Base-by-base conservation (phyloP, 352 stramenopile genomes). In the Globisporangium nodosum region DNA sequence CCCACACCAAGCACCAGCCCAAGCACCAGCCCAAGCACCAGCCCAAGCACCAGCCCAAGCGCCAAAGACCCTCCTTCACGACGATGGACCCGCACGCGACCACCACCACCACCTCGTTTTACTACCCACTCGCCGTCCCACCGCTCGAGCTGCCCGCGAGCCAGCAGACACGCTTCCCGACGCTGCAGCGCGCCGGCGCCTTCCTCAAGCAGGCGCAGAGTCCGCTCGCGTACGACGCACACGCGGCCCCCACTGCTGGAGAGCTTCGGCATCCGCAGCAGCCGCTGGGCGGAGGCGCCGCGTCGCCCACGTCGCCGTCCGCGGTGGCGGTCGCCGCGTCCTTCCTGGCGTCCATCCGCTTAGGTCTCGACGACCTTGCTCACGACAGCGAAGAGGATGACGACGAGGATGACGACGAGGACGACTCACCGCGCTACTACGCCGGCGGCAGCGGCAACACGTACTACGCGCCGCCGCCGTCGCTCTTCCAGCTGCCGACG, bases 301-400 rank as follows among this genome's bases (percentile, higher is more conserved):
- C 43, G 8, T 52, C 52, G 16, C 58, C 58, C 24, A 60, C 58
- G 16, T 64, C 58, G 15, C 58, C 58, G 20, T 60, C 58, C 18
- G 54, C 58, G 9, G 60, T 66, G 54, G 45, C 43, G 5, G 52
- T 53, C 12, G 31, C 50, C 3, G 24, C 56, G 42, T 63, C 61
- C 45, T 68, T 68, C 45, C 24, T 68, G 27, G 56, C 61, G 35
- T 60, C 61, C 33, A 68, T 68, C 27, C 61, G 61, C 0, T 33
- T 20, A 5, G 61, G 61, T 33, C 57, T 68, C 43, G 49, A 68
- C 49, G 61, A 68, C 21, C 39, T 68, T 31, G 50, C 53, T n/a
- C 35, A 68, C 18, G 56, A 54, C n/a, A 45, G 51, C 46, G 20
- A 51, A 4, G 31, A 56, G 16, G 54, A 40, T 0, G 60, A 64